These are phyloP conservation scores for Cladosporium velox DNA, from an alignment of 2,329 filamentous ascomycete genomes.

Conservation along the genomic window DNA sequence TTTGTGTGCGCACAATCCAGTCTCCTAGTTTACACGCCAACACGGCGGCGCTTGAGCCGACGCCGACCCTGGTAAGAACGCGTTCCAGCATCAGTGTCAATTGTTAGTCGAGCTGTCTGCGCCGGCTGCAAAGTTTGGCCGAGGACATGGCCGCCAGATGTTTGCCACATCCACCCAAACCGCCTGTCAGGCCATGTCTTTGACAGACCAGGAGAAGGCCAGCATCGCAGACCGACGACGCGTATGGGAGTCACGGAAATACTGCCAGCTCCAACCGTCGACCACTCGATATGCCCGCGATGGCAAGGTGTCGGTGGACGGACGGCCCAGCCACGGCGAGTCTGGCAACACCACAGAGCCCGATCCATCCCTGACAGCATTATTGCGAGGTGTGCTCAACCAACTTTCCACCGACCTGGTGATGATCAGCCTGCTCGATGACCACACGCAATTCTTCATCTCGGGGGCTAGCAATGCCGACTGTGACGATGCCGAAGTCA, in stretches of 20 bases:
- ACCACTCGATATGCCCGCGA: background rate
- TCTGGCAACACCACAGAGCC: background rate
- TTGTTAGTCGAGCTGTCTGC: background rate
- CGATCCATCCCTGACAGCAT: background rate
- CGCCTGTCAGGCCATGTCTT: background rate
- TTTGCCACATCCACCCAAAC: background rate
- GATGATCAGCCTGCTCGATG: constrained; percentile 4
- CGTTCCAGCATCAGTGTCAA: background rate
- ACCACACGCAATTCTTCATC: constrained; percentile 1
- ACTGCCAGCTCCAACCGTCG: constrained; percentile 19
- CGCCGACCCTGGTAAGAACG: background rate
- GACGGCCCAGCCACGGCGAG: background rate
- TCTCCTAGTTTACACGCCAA: background rate
- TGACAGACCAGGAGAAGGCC: background rate
- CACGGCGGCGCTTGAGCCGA: background rate
- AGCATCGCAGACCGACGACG: constrained; percentile 12
- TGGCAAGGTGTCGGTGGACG: background rate
- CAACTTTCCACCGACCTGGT: background rate
- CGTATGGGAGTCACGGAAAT: constrained; percentile 16
- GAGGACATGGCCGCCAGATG: background rate
- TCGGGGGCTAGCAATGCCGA: background rate
- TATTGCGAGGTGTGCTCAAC: background rate
- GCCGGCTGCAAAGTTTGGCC: background rate
- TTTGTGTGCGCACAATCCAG: background rate
- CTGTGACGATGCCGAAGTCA: background rate